Percentiles rank a stretch among this genome's conserved stretches.
These are phyloP conservation scores for Panicum hallii DNA, from an alignment of 202 grass and related monocot species.

Conservation along the genomic window DNA sequence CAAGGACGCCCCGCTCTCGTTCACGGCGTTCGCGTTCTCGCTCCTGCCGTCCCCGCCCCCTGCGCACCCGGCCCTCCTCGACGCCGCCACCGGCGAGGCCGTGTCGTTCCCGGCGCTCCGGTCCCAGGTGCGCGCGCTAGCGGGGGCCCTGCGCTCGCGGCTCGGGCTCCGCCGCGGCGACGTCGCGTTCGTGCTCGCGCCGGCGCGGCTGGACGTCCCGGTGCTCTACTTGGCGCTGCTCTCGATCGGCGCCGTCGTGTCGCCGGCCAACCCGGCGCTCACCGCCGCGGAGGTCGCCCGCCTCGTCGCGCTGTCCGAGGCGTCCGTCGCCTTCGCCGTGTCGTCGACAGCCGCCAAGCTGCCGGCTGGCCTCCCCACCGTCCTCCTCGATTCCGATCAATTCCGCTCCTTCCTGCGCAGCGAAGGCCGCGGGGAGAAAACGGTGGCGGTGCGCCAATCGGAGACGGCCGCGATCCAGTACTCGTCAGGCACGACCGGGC, in stretches of 20 bases:
- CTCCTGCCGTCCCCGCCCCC: too few relatives aligned
- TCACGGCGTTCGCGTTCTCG: too few relatives aligned
- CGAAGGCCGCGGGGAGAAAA: not conserved
- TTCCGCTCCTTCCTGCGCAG: constrained; percentile 47
- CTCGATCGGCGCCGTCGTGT: constrained; percentile 56
- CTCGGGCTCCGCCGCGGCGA: constrained; percentile 43
- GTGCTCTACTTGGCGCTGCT: constrained; percentile 68
- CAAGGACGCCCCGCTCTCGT: too few relatives aligned
- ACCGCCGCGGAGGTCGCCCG: constrained; percentile 55
- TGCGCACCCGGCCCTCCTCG: too few relatives aligned
- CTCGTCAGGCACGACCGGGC: constrained; percentile 80
- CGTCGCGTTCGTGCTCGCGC: constrained; percentile 62
- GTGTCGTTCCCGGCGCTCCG: too few relatives aligned
- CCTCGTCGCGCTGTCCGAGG: constrained; percentile 58
- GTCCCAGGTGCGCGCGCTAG: constrained; percentile 22
- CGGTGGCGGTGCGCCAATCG: constrained; percentile 45
- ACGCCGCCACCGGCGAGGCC: too few relatives aligned
- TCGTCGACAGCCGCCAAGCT: constrained; percentile 52
- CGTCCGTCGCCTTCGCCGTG: constrained; percentile 64
- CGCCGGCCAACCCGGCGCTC: constrained; percentile 55
- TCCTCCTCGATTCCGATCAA: constrained; percentile 65
- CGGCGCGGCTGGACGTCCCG: constrained; percentile 51
- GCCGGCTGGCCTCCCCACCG: constrained; percentile 39
- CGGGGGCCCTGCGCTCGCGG: not conserved
- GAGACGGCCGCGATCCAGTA: constrained; percentile 73